Conservation (phyloP, 2,329 filamentous ascomycete species). For the Coniella lustricola region DNA sequence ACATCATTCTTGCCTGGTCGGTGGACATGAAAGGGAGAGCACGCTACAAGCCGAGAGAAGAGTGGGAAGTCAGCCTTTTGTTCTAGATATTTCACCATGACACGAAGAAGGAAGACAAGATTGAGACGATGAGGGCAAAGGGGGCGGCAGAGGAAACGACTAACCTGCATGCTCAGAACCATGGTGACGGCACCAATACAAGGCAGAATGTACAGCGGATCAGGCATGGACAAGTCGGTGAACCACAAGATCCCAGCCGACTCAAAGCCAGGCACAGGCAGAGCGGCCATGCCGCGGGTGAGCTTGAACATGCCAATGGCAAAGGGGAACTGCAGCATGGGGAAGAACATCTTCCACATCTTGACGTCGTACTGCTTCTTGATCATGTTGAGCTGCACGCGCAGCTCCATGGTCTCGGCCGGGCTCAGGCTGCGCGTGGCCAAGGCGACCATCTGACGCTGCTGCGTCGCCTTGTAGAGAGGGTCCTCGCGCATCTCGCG, state of each 20-base stretch:
- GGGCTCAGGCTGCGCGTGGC: constrained; percentile 35
- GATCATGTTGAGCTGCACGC: constrained; percentile 41
- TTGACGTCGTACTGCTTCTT: constrained; percentile 50
- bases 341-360: constrained; percentile 41
- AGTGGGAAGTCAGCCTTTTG: too few relatives aligned
- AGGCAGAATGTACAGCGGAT: constrained; percentile 75
- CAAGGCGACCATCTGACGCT: constrained; percentile 41
- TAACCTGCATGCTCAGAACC: constrained; percentile 51
- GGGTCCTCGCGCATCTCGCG: constrained; percentile 49
- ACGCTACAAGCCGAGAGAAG: too few relatives aligned
- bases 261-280: constrained; percentile 77
- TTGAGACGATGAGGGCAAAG: background rate
- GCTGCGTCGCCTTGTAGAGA: constrained; percentile 43
- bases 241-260: constrained; percentile 71
- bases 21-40: constrained; percentile 26
- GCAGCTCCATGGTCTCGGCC: constrained; percentile 36
- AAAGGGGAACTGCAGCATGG: constrained; percentile 56
- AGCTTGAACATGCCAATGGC: constrained; percentile 77
- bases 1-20: constrained; percentile 25
- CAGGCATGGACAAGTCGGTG: constrained; percentile 63
- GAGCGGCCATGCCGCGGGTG: constrained; percentile 61
- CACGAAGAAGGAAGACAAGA: too few relatives aligned
- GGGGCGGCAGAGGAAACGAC: constrained; percentile 19
- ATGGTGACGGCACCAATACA: constrained; percentile 49
- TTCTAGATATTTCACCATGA: too few relatives aligned